Evolutionary conservation across 805 yeast species (phyloP), one percentile per base, ranked within the genome.

Genomic region (Metschnikowia gelsemii): DNA sequence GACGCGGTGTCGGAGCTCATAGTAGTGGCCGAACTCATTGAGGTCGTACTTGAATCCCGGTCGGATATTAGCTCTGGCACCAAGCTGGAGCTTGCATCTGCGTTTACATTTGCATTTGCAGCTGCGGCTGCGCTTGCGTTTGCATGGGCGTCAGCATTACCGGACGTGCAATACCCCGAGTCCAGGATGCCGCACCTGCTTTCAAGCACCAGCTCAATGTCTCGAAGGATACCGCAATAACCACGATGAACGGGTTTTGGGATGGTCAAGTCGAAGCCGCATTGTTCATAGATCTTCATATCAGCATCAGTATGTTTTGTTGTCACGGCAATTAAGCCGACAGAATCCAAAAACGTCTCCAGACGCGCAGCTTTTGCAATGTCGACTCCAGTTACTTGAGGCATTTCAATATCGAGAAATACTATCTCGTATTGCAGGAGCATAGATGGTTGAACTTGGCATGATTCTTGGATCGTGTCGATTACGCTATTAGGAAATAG

Each of bases 331-430:
- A 67, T 59, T n/a, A 67, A 41, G 4, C 67, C 70, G 33, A 62
- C 45, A 3, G 50, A 29, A 32, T 59, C 54, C 32, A 51, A 39
- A 9, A 34, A 21, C 2, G 42, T 23, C 33, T 34, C 24, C 32
- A 34, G 34, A 20, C 56, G 50, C 30, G 51, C 43, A 31, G 40
- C 26, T 32, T 29, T 28, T n/a, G 71, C 64, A 17, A 71, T 56
- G 16, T 69, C 70, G 5, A 66, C 54, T 9, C 76, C 76, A 14
- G 64, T 54, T 14, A 70, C 56, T 9, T 49, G 52, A 4, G 76
- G 76, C 76, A 71, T 71, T 45, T 71, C 76, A 23, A 71, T 71
- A 47, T 71, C 76, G 29, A 70, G 54, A 38, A 70, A 71, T 6
- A 68, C 56, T 23, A 63, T 50, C 16, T 46, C 37, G 25, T 45